Percentiles rank a stretch among this genome's conserved stretches.
phyloP scores from a whole-genome alignment of 1,284 basidiomycete species.

The Ganoderma lucidum region DNA sequence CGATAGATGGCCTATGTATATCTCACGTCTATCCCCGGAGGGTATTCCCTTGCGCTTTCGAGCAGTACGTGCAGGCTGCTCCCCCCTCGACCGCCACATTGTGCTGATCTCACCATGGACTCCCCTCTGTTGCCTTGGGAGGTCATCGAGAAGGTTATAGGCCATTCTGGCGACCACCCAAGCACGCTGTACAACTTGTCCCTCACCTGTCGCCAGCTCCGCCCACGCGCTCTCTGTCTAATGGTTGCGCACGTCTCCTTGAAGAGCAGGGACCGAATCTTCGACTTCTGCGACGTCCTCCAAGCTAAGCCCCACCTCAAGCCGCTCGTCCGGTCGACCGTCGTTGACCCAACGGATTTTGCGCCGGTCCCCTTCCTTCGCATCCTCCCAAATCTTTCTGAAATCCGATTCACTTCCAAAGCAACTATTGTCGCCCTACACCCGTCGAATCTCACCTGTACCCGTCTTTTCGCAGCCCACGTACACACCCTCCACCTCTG shows the following conservation, averaged over 20 bases:
- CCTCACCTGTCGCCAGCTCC: slow-evolving; percentile 4
- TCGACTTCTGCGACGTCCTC: slow-evolving; percentile 1
- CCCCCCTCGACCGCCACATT: too few relatives aligned
- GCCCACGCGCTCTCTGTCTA: neutral
- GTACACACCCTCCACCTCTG: neutral
- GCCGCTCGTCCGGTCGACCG: neutral
- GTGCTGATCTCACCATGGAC: neutral
- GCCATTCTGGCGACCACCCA: neutral
- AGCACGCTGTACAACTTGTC: neutral
- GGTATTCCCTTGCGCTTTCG: too few relatives aligned
- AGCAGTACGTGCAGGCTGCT: neutral
- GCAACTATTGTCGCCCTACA: neutral
- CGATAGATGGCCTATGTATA: too few relatives aligned
- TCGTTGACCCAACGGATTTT: neutral
- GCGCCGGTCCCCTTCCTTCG: neutral
- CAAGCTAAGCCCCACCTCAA: neutral
- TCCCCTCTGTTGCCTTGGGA: neutral
- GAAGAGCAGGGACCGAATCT: neutral
- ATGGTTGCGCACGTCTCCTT: neutral
- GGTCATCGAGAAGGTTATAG: slow-evolving; percentile 1
- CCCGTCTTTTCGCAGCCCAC: neutral
- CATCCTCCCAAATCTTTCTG: slow-evolving; percentile 1
- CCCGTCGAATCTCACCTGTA: neutral
- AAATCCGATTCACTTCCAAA: neutral
- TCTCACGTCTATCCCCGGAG: too few relatives aligned